Percentiles rank a stretch among this genome's conserved stretches.
Evolutionary conservation across 176 grass and related monocot species (phyloP).

Genomic region (Carex pumila): DNA sequence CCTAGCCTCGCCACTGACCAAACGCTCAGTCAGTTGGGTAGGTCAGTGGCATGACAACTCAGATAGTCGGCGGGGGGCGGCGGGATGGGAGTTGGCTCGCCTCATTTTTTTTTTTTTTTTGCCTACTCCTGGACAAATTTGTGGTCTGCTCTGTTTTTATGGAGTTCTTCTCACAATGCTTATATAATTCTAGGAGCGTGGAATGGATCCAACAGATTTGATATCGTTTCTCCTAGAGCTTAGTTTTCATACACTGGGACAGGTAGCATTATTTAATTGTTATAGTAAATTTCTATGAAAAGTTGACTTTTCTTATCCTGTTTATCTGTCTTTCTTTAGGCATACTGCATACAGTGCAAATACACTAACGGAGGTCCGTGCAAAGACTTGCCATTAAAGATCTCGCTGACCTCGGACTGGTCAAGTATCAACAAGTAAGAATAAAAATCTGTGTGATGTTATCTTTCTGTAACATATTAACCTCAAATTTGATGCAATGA

Average conservation of each 20-base stretch:
- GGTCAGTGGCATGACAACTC: too few relatives aligned
- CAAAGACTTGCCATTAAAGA: constrained; percentile 74
- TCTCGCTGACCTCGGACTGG: constrained; percentile 61
- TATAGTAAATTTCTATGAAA: neutral
- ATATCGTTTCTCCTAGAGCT: constrained; percentile 97
- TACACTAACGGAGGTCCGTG: constrained; percentile 57
- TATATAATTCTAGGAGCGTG: constrained; percentile 55
- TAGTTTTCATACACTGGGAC: constrained; percentile 72
- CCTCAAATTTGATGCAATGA: neutral
- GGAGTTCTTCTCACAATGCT: neutral
- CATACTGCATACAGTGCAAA: constrained; percentile 87
- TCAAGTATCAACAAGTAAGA: constrained; percentile 75
- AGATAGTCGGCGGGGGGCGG: too few relatives aligned
- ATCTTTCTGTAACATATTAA: neutral
- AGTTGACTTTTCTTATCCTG: neutral
- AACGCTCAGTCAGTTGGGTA: too few relatives aligned
- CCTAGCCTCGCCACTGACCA: too few relatives aligned
- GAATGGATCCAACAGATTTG: constrained; percentile 75
- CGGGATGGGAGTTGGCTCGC: too few relatives aligned
- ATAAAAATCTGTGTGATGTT: neutral
- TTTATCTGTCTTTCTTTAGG: constrained; percentile 33
- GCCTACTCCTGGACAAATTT: too few relatives aligned
- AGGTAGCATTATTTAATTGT: constrained; percentile 37
- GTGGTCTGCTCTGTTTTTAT: neutral
- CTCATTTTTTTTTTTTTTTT: too few relatives aligned